Conservation (phyloP, 2,329 filamentous ascomycete species). For the Ilyonectria robusta region DNA sequence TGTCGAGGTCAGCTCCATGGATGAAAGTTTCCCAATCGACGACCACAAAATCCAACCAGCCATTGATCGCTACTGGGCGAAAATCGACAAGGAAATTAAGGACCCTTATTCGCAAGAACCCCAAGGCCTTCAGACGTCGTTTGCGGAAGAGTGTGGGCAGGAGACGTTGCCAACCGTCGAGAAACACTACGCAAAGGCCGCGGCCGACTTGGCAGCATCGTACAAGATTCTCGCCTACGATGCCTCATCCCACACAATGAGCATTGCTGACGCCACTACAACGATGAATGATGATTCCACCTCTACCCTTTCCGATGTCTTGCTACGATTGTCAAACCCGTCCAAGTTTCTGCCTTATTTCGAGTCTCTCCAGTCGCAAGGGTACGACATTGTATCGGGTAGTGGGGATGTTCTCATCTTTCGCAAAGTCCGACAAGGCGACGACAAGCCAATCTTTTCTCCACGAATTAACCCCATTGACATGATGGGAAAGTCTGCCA, state of each 20-base stretch:
- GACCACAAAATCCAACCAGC: slow-evolving; percentile 48
- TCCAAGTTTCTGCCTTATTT: slow-evolving; percentile 77
- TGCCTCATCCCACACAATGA: slow-evolving; percentile 68
- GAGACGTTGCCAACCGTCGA: slow-evolving; percentile 54
- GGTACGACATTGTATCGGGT: slow-evolving; percentile 77
- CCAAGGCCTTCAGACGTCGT: slow-evolving; percentile 64
- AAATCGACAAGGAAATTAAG: slow-evolving; percentile 29
- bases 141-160: slow-evolving; percentile 58
- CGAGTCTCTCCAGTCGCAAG: slow-evolving; percentile 68
- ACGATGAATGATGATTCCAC: slow-evolving; percentile 64
- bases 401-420: slow-evolving; percentile 76
- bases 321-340: slow-evolving; percentile 73
- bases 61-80: slow-evolving; percentile 44
- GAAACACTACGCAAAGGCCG: slow-evolving; percentile 48
- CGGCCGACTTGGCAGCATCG: slow-evolving; percentile 23
- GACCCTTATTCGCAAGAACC: slow-evolving; percentile 62
- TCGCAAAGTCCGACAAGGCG: slow-evolving; percentile 65
- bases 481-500: slow-evolving; percentile 63
- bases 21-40: slow-evolving; percentile 57
- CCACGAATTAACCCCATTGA: slow-evolving; percentile 70
- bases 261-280: slow-evolving; percentile 72
- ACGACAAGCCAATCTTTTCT: background rate
- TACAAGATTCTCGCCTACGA: slow-evolving; percentile 81
- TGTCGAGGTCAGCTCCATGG: slow-evolving; percentile 55
- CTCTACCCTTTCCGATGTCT: slow-evolving; percentile 71